Base-by-base conservation (phyloP, 2,329 filamentous ascomycete genomes). In the Madurella mycetomatis region DNA sequence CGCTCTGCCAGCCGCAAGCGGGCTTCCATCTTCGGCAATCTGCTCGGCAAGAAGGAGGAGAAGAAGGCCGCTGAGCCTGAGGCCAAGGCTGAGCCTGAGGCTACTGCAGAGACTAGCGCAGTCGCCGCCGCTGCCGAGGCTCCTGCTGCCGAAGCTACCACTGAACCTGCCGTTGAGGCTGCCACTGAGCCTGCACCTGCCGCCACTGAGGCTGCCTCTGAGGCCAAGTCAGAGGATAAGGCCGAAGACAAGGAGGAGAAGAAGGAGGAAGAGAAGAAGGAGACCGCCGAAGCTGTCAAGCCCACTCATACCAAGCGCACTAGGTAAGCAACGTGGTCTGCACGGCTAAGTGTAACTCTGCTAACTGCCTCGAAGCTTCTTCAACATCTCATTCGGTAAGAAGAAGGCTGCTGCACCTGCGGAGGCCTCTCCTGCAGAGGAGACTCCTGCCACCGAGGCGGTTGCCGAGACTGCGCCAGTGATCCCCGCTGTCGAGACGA, bases 1-100 rank as follows among this genome's bases (percentile, higher is more conserved):
- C 80, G 83, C 66, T 85, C 82, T 63, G 77, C 78, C 48, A 85
- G 82, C 68, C 80, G 80, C 67, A 86, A 87, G 81, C 83, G 84
- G 49, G 72, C 74, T 45, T 86, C 83, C 51, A 80, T 86, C 73
- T 85, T 87, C 65, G 80, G 79, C 63, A 73, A 66, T 64, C 55
- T 66, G 34, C 59, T 78, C 7, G 76, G 78, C 65, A 80, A 81
- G 73, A 83, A 82, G 73, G 76, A 79, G 66, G 67, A 67, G 57
- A 69, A 70, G 63, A 69, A 69, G 65, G 66, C 63, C 40, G 64
- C 64, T 50, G 64, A 68, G 60, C 54, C 65, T 46, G 72, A 73
- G 63, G 47, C 64, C 19, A 62, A 67, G 48, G 61, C 64, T 46
- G 67, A 67, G 58, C 61, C 66, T 51, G 66, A 69, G 49, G 71